These are phyloP conservation scores for Alnus rubra DNA, from an alignment of 306 rosid species.

Conservation along the genomic window DNA sequence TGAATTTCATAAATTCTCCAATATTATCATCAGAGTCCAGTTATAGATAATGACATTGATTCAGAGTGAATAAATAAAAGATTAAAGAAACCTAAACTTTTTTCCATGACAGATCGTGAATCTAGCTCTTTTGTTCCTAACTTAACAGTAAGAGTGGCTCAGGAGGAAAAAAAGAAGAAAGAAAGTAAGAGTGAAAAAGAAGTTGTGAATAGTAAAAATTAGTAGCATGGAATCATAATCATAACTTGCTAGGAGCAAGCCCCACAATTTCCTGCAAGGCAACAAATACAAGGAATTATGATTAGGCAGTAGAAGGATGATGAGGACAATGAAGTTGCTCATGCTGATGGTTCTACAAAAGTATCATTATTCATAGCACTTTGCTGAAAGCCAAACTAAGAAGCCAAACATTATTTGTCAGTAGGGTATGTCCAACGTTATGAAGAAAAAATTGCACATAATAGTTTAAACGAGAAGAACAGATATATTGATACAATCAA, in stretches of 20 bases:
- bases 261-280: background rate
- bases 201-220: background rate
- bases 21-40: background rate
- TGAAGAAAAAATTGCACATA: background rate
- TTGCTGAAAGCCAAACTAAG: background rate
- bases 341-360: background rate
- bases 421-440: background rate
- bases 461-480: background rate
- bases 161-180: no score
- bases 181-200: background rate
- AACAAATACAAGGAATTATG: background rate
- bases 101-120: background rate
- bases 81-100: background rate
- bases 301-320: background rate
- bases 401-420: background rate
- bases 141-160: background rate
- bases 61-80: background rate
- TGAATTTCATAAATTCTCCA: background rate
- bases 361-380: background rate
- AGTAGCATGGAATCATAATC: background rate
- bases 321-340: background rate
- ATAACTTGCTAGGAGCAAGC: background rate
- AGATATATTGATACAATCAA: background rate
- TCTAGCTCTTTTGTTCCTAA: background rate
- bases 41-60: background rate